Evolutionary conservation across 1,284 basidiomycete species (phyloP).

Genomic region (Ustilago nuda): DNA sequence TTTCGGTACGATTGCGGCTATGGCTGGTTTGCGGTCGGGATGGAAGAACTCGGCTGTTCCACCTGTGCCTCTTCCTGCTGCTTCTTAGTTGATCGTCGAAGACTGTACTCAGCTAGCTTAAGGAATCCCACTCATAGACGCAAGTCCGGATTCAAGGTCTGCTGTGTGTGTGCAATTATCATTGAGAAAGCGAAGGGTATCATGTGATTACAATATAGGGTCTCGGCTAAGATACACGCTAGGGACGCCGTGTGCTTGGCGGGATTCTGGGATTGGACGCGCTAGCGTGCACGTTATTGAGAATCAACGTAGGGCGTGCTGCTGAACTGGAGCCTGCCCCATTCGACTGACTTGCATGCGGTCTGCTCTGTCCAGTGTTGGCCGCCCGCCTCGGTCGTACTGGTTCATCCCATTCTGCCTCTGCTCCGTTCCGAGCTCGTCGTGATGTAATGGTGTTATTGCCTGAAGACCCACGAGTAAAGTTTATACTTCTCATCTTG

Average conservation of each 20-base stretch:
- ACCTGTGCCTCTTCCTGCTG: conserved; percentile 25
- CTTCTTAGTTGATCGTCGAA: neutral
- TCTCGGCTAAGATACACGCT: neutral
- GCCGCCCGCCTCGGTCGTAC: neutral
- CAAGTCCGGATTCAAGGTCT: too few species aligned
- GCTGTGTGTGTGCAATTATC: neutral
- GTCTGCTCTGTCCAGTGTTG: neutral
- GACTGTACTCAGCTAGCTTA: neutral
- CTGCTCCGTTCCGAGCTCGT: neutral
- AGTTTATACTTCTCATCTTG: conserved; percentile 4
- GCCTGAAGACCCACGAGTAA: neutral
- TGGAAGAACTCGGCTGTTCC: conserved; percentile 61
- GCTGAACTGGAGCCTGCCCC: neutral
- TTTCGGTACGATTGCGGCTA: conserved; percentile 66
- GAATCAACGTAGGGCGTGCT: neutral
- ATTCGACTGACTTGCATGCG: neutral
- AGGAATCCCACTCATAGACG: neutral
- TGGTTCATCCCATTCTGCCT: neutral
- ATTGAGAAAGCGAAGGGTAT: neutral
- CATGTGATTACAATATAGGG: neutral
- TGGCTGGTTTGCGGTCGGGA: conserved; percentile 58
- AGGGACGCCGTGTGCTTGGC: neutral
- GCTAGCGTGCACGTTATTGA: neutral
- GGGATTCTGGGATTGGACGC: neutral
- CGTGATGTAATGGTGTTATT: neutral